These are phyloP conservation scores for Pseudogymnoascus sp. DNA, from an alignment of 2,329 filamentous ascomycete species.

Conservation along the genomic window DNA sequence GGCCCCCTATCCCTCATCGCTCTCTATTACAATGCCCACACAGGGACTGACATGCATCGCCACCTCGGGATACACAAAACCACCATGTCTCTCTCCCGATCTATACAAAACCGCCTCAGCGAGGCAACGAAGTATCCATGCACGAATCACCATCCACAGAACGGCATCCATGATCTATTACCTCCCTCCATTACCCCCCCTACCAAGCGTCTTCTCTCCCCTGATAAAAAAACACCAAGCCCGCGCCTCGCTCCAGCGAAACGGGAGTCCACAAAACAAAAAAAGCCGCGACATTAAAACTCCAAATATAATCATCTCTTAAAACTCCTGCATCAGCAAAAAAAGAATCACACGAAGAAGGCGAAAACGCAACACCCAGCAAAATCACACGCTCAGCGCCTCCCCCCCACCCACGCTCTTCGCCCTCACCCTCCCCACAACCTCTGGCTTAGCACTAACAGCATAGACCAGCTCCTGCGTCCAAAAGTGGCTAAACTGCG, in stretches of 20 bases:
- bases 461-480: slow-evolving; percentile 62
- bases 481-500: slow-evolving; percentile 63
- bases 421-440: background rate
- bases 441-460: slow-evolving; percentile 58
- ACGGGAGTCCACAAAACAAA: background rate
- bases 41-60: background rate
- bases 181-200: background rate
- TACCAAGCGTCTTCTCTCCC: background rate
- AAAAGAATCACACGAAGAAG: background rate
- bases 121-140: background rate
- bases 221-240: background rate
- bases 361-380: background rate
- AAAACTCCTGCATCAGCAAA: background rate
- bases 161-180: background rate
- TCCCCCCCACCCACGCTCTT: background rate
- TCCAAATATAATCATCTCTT: background rate
- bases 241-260: background rate
- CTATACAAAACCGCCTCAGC: background rate
- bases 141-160: background rate
- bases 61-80: background rate
- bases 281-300: background rate
- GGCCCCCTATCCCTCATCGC: background rate
- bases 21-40: background rate
- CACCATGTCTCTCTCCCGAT: background rate
- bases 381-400: background rate